These are phyloP conservation scores for Paraconiothyrium brasiliense DNA, from an alignment of 2,329 filamentous ascomycete species.

Conservation along the genomic window DNA sequence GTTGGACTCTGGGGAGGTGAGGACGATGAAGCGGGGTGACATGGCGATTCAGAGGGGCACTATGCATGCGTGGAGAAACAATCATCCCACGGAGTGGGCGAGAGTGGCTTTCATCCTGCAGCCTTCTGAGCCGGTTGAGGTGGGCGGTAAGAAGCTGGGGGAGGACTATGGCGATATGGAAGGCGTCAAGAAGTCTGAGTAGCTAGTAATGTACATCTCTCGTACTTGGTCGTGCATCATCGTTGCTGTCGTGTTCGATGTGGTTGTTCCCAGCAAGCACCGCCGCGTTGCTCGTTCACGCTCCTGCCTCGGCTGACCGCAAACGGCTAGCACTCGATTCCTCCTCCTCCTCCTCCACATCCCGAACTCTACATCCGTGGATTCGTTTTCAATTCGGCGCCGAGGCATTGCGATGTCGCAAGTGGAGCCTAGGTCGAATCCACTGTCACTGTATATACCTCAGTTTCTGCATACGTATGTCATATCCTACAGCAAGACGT, in stretches of 20 bases:
- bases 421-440: neutral
- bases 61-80: conserved; percentile 51
- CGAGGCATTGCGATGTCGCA: conserved; percentile 1
- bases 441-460: conserved; percentile 2
- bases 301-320: neutral
- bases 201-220: conserved; percentile 9
- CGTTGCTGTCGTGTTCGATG: neutral
- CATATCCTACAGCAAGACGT: neutral
- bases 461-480: neutral
- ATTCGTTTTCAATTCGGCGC: neutral
- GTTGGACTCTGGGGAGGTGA: conserved; percentile 49
- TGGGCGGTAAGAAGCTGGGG: conserved; percentile 34
- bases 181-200: conserved; percentile 41
- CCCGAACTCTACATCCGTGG: conserved; percentile 2
- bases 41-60: conserved; percentile 50
- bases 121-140: conserved; percentile 36
- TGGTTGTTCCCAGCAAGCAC: neutral
- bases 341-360: conserved; percentile 5
- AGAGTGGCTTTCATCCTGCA: conserved; percentile 46
- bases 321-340: neutral
- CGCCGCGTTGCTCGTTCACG: neutral
- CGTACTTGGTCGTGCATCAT: neutral
- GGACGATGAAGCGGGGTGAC: conserved; percentile 47
- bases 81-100: conserved; percentile 37
- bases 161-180: conserved; percentile 45